Evolutionary conservation across 106 monocot species (phyloP).

Genomic region (Platanthera guangdongensis): DNA sequence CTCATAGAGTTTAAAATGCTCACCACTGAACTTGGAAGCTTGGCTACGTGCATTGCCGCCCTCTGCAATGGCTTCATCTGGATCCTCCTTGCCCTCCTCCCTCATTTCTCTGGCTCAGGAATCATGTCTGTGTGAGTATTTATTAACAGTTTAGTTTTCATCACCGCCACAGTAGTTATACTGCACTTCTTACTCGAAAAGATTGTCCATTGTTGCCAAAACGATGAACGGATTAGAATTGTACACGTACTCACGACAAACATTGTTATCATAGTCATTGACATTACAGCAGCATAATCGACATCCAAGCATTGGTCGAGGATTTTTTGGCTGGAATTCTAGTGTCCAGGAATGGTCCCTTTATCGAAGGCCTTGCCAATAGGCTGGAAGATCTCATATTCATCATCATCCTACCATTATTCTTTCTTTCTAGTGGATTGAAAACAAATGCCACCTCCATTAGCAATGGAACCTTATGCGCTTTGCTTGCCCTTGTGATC

Average conservation of each 20-base stretch:
- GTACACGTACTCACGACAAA: constrained; percentile 20
- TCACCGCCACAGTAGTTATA: constrained; percentile 5
- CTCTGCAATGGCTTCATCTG: constrained; percentile 17
- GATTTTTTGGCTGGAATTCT: constrained; percentile 35
- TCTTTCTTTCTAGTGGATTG: constrained; percentile 30
- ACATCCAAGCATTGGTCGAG: constrained; percentile 32
- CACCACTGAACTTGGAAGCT: constrained; percentile 18
- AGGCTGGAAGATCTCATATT: constrained; percentile 30
- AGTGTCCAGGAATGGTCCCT: constrained; percentile 26
- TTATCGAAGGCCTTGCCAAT: constrained; percentile 17
- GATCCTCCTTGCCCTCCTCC: constrained; percentile 18
- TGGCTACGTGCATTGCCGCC: constrained; percentile 21
- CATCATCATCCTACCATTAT: constrained; percentile 26
- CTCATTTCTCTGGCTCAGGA: constrained; percentile 15
- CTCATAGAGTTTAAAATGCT: constrained; percentile 23
- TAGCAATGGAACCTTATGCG: constrained; percentile 18
- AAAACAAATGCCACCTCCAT: constrained; percentile 26
- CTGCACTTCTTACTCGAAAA: constrained; percentile 11
- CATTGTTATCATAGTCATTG: constrained; percentile 15
- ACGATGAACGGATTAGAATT: constrained; percentile 23
- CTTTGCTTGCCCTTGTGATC: constrained; percentile 18
- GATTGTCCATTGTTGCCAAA: constrained; percentile 14
- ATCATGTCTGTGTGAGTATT: constrained; percentile 20
- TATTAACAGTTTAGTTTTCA: constrained; percentile 15
- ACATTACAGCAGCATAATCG: constrained; percentile 16